These are phyloP conservation scores for Pestalotiopsis sp. DNA, from an alignment of 2,329 filamentous ascomycete species.

Conservation along the genomic window DNA sequence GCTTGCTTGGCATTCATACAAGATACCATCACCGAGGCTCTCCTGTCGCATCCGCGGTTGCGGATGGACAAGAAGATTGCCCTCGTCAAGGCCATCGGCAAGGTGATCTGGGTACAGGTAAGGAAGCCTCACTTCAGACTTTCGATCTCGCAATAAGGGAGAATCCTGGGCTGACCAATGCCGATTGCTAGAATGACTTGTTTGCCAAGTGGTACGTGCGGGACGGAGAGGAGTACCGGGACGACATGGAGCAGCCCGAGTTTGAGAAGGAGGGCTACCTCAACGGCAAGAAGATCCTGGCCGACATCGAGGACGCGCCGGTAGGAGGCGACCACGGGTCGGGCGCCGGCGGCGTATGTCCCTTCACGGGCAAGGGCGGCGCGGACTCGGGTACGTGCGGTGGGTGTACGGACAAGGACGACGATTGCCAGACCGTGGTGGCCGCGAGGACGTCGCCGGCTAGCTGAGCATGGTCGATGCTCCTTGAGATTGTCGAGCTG, in stretches of 20 bases:
- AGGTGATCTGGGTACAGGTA: constrained; percentile 80
- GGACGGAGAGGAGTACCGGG: constrained; percentile 57
- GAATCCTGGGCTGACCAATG: not conserved
- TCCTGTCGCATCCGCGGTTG: constrained; percentile 71
- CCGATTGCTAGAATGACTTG: constrained; percentile 61
- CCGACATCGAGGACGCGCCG: constrained; percentile 33
- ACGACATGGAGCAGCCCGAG: constrained; percentile 46
- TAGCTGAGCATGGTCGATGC: not conserved
- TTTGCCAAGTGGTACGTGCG: constrained; percentile 82
- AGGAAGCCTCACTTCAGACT: not conserved
- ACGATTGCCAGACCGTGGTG: constrained; percentile 6
- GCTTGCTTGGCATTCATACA: constrained; percentile 74
- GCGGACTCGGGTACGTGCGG: not conserved
- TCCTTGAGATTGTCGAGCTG: not conserved
- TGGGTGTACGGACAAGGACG: constrained; percentile 7
- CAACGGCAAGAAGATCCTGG: constrained; percentile 62
- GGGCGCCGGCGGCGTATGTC: not conserved
- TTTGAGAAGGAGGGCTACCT: constrained; percentile 66
- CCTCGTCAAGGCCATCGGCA: constrained; percentile 74
- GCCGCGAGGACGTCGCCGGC: not conserved
- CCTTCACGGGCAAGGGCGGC: not conserved
- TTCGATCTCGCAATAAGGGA: not conserved
- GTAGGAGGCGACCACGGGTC: not conserved
- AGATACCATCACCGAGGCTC: constrained; percentile 75
- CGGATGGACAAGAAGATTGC: constrained; percentile 69